phyloP scores from a whole-genome alignment of 2,329 filamentous ascomycete genomes.

The Boeremia exigua region DNA sequence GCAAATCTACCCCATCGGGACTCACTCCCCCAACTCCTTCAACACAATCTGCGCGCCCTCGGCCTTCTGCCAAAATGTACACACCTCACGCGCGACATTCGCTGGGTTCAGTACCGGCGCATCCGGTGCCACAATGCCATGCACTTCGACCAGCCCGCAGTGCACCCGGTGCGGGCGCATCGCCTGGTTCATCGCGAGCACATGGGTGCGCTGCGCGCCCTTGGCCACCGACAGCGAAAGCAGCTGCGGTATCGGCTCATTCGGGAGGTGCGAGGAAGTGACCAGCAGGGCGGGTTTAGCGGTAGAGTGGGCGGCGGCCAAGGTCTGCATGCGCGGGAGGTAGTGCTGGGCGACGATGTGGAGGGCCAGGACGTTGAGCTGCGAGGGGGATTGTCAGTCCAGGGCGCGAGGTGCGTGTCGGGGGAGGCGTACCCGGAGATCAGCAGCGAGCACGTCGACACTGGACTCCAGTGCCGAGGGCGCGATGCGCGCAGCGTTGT shows the following conservation, averaged over 20 bases:
- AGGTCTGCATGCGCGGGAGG: constrained; percentile 51
- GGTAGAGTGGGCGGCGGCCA: constrained; percentile 31
- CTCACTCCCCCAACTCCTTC: constrained; percentile 17
- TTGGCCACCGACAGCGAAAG: constrained; percentile 60
- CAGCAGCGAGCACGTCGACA: constrained; percentile 56
- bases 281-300: constrained; percentile 57
- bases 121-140: constrained; percentile 51
- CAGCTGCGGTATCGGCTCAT: constrained; percentile 54
- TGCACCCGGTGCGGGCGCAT: constrained; percentile 54
- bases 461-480: constrained; percentile 51
- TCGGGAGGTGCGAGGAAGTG: constrained; percentile 57
- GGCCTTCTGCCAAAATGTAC: constrained; percentile 51
- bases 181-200: constrained; percentile 52
- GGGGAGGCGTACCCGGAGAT: constrained; percentile 47
- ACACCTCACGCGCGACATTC: constrained; percentile 55
- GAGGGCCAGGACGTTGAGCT: constrained; percentile 40
- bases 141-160: constrained; percentile 55
- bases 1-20: background rate
- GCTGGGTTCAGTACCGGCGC: constrained; percentile 53
- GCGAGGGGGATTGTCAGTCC: constrained; percentile 39
- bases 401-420: background rate
- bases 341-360: constrained; percentile 57
- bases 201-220: constrained; percentile 59
- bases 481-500: constrained; percentile 60
- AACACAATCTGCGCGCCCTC: constrained; percentile 52